Evolutionary conservation across 768 basidiomycete genomes (phyloP).

Genomic region (Mycena capillaripes): DNA sequence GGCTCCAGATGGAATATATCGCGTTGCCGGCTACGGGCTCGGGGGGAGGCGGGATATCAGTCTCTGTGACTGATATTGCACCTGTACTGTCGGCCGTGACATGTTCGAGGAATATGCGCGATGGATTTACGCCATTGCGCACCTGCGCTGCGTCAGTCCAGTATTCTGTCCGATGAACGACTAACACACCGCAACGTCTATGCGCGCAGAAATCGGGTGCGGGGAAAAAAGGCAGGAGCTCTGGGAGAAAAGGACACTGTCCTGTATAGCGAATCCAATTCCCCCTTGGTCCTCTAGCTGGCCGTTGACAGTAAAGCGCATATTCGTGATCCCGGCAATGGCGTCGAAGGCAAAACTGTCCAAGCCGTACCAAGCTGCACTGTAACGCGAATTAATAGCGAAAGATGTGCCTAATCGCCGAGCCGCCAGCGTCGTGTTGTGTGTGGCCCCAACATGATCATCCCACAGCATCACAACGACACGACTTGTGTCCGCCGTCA

Average conservation of each 20-base stretch:
- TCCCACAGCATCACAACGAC: neutral
- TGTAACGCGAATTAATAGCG: neutral
- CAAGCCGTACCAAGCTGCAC: constrained; percentile 2
- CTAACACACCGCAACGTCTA: neutral
- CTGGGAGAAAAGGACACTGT: neutral
- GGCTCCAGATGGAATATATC: neutral
- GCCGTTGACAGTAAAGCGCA: constrained; percentile 1
- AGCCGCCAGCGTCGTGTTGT: neutral
- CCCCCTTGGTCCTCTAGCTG: neutral
- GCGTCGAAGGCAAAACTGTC: neutral
- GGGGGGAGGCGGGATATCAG: neutral
- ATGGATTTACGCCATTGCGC: constrained; percentile 6
- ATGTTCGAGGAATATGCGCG: constrained; percentile 3
- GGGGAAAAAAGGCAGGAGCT: neutral
- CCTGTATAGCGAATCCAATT: neutral
- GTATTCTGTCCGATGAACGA: too few relatives aligned
- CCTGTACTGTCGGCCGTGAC: neutral
- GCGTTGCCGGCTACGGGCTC: neutral
- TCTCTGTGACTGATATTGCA: neutral
- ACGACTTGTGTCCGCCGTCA: neutral
- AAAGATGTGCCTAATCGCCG: neutral
- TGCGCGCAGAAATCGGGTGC: neutral
- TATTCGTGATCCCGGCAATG: neutral
- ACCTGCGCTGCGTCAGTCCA: neutral
- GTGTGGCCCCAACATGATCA: neutral